Conservation (phyloP, 75 land plant genomes). For the Chamaecyparis obtusa region DNA sequence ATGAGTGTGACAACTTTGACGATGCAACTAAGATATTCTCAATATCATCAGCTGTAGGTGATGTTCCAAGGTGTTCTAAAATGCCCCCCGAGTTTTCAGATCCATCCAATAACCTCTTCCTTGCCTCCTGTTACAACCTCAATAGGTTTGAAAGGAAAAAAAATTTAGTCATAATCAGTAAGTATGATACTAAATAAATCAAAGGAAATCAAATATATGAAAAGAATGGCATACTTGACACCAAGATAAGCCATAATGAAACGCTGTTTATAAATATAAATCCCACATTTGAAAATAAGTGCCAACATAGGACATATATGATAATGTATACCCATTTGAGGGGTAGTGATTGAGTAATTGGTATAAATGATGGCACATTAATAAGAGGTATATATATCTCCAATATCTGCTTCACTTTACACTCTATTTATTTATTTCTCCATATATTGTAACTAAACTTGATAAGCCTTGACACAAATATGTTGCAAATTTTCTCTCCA, state of each 20-base stretch:
- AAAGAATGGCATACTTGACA: not conserved
- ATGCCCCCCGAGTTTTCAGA: not conserved
- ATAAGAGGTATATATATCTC: not conserved
- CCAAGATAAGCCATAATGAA: not conserved
- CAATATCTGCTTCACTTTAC: not conserved
- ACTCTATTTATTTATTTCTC: not conserved
- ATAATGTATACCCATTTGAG: not conserved
- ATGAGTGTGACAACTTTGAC: not conserved
- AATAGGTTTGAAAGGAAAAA: not conserved
- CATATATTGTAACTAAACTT: not conserved
- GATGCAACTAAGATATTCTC: not conserved
- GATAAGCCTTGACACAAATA: too few relatives aligned
- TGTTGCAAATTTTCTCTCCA: too few relatives aligned
- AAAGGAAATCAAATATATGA: not conserved
- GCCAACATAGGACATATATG: not conserved
- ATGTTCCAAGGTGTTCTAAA: not conserved
- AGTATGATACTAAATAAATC: not conserved
- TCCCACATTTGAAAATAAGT: not conserved
- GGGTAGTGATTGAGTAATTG: not conserved
- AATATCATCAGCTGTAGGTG: not conserved
- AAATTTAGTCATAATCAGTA: not conserved
- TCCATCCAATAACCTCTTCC: constrained; percentile 8
- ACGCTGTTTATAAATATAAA: not conserved
- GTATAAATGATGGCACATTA: not conserved
- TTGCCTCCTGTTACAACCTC: not conserved